Percentiles rank a stretch among this genome's conserved stretches.
These are phyloP conservation scores for Senna tora DNA, from an alignment of 306 rosid genomes.

Conservation along the genomic window DNA sequence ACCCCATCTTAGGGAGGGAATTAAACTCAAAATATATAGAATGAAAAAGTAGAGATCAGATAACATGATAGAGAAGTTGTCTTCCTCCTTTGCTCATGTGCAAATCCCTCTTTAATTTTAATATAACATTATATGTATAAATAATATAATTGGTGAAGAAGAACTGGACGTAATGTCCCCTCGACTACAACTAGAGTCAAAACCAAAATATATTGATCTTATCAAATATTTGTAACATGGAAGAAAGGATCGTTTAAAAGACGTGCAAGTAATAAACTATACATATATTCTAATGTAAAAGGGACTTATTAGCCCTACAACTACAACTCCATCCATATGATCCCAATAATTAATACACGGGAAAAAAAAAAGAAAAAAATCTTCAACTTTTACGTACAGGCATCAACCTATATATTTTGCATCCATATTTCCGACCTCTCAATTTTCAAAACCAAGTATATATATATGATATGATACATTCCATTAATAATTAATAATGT, in stretches of 20 bases:
- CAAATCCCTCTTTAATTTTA: constrained; percentile 1
- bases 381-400: constrained; percentile 25
- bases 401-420: constrained; percentile 7
- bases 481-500: too few species aligned
- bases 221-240: constrained; percentile 27
- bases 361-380: too few species aligned
- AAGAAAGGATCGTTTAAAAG: constrained; percentile 37
- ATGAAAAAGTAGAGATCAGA: background rate
- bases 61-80: constrained; percentile 7
- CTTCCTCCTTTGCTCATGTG: constrained; percentile 32
- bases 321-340: background rate
- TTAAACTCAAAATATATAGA: background rate
- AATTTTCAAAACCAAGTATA: constrained; percentile 13
- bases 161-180: constrained; percentile 6
- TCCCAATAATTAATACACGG: constrained; percentile 33
- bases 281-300: background rate
- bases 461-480: too few species aligned
- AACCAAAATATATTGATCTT: constrained; percentile 21
- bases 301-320: background rate
- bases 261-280: constrained; percentile 41
- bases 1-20: background rate
- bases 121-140: background rate
- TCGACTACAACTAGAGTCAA: constrained; percentile 26
- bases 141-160: constrained; percentile 9
- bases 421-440: constrained; percentile 24